Evolutionary conservation across 345 rosid species (phyloP).

Genomic region (Alliaria petiolata): DNA sequence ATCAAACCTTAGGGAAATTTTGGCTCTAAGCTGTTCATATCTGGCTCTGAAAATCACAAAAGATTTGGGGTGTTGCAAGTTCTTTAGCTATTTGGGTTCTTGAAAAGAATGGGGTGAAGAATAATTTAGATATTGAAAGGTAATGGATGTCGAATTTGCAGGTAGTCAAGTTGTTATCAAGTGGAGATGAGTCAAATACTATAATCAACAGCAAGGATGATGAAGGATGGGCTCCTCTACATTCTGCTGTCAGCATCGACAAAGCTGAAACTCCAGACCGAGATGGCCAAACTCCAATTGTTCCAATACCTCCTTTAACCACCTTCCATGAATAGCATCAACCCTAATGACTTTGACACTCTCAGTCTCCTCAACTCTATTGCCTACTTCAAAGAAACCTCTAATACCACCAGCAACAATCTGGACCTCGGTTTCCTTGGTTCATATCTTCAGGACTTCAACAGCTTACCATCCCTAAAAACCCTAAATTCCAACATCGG

Average conservation of each 20-base stretch:
- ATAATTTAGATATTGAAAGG: not conserved
- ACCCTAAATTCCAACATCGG: conserved; percentile 25
- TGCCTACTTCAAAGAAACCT: conserved; percentile 21
- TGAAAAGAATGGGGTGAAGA: not conserved
- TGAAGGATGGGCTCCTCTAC: conserved; percentile 94
- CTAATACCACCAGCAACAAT: not conserved
- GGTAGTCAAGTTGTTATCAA: conserved; percentile 56
- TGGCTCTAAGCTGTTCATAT: not conserved
- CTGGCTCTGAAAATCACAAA: not conserved
- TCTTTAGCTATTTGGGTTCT: not conserved
- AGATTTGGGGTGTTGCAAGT: not conserved
- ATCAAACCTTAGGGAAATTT: not conserved
- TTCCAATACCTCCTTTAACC: conserved; percentile 32
- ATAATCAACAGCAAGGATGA: conserved; percentile 64
- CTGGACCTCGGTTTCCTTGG: conserved; percentile 24
- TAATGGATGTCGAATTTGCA: conserved; percentile 20
- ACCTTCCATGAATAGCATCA: conserved; percentile 11
- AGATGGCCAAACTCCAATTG: conserved; percentile 28
- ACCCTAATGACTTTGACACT: conserved; percentile 29
- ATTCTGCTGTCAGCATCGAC: conserved; percentile 80
- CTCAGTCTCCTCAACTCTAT: conserved; percentile 25
- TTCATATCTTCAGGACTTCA: conserved; percentile 31
- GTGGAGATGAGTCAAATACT: conserved; percentile 41
- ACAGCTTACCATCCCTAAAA: conserved; percentile 26
- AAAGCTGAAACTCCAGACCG: conserved; percentile 37